Percentiles rank a stretch among this genome's conserved stretches.
phyloP scores from a whole-genome alignment of 2,329 filamentous ascomycete species.

The Fusarium scirpi region DNA sequence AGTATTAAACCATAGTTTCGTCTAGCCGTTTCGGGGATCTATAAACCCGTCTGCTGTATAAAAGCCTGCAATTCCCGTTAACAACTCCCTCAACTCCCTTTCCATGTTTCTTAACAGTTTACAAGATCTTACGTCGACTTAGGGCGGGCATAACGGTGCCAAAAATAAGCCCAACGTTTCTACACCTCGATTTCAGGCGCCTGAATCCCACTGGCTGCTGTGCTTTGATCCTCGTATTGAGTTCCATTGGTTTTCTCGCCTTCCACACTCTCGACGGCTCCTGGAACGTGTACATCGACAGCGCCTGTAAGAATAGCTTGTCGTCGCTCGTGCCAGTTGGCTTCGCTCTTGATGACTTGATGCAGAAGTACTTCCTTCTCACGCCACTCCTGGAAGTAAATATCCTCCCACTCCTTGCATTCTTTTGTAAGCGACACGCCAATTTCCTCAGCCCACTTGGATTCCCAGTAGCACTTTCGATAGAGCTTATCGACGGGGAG shows the following conservation, averaged over 20 bases:
- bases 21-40: conserved; percentile 15
- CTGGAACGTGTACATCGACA: conserved; percentile 59
- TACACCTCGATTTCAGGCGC: conserved; percentile 10
- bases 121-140: background rate
- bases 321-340: conserved; percentile 72
- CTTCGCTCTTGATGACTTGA: conserved; percentile 75
- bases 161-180: background rate
- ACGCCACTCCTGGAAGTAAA: conserved; percentile 78
- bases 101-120: conserved; percentile 14
- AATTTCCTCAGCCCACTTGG: conserved; percentile 79
- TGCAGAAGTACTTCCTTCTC: conserved; percentile 84
- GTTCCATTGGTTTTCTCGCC: conserved; percentile 43
- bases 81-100: conserved; percentile 46
- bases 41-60: conserved; percentile 12
- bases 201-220: conserved; percentile 21
- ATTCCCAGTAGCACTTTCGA: conserved; percentile 76
- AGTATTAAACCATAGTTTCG: conserved; percentile 30
- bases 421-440: conserved; percentile 72
- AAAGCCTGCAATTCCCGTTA: conserved; percentile 24
- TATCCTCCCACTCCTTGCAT: conserved; percentile 73
- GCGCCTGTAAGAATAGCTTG: conserved; percentile 64
- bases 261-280: conserved; percentile 47
- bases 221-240: conserved; percentile 23
- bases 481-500: conserved; percentile 71
- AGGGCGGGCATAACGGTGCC: background rate